These are phyloP conservation scores for Arachis monticola DNA, from an alignment of 331 rosid genomes.

Conservation along the genomic window DNA sequence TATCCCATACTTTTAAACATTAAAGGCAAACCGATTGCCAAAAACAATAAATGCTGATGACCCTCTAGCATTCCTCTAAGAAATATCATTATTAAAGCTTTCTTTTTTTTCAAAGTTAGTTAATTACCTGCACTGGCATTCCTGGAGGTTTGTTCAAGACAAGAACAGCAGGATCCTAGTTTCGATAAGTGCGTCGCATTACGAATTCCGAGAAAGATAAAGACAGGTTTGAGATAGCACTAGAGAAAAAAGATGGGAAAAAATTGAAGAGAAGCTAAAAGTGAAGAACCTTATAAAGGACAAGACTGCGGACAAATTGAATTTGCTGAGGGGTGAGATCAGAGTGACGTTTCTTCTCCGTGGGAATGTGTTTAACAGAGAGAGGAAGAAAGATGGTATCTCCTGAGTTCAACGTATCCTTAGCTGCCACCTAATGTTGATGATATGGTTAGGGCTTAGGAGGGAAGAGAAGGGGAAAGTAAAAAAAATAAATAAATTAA, in stretches of 20 bases:
- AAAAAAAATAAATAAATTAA: background rate
- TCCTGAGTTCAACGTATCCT: slow-evolving; percentile 68
- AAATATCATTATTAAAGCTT: too few species aligned
- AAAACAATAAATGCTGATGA: too few species aligned
- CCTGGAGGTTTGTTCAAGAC: slow-evolving; percentile 93
- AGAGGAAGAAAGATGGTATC: slow-evolving; percentile 75
- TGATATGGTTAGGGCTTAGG: background rate
- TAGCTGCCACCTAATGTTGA: slow-evolving; percentile 65
- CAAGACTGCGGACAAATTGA: slow-evolving; percentile 59
- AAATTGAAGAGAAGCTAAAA: slow-evolving; percentile 2
- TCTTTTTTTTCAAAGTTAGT: too few species aligned
- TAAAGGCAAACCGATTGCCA: too few species aligned
- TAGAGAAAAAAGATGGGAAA: background rate
- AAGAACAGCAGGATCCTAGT: slow-evolving; percentile 79
- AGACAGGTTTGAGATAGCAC: background rate
- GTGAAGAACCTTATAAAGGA: slow-evolving; percentile 66
- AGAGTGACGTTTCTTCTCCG: slow-evolving; percentile 41
- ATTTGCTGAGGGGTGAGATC: slow-evolving; percentile 60
- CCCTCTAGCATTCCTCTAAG: too few species aligned
- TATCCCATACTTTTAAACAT: too few species aligned
- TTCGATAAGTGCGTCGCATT: slow-evolving; percentile 16
- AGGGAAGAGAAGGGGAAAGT: background rate
- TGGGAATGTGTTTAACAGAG: slow-evolving; percentile 53
- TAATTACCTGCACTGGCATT: slow-evolving; percentile 83
- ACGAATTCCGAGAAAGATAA: slow-evolving; percentile 6